Evolutionary conservation across 441 rosid species (phyloP).

Genomic region (Viola pubescens): DNA sequence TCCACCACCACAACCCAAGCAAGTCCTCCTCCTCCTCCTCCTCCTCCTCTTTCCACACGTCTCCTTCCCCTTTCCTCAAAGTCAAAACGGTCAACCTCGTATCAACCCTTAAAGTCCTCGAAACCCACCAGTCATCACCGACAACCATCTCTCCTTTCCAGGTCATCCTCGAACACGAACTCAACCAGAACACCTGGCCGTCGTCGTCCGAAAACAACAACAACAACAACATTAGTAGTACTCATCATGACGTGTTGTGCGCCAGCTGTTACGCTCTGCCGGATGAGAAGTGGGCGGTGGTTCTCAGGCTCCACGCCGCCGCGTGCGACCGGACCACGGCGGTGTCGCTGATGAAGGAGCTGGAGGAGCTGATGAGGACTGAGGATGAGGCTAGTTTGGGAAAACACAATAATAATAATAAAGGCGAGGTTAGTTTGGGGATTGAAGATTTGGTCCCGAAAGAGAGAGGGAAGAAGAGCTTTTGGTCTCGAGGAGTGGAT

Average conservation of each 20-base stretch:
- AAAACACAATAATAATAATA: not conserved
- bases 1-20: conserved; percentile 25
- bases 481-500: conserved; percentile 49
- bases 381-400: conserved; percentile 2
- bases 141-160: conserved; percentile 22
- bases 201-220: not conserved
- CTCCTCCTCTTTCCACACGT: conserved; percentile 30
- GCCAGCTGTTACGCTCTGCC: conserved; percentile 32
- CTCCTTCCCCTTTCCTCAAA: conserved; percentile 23
- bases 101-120: conserved; percentile 27
- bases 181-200: conserved; percentile 34
- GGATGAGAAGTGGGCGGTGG: conserved; percentile 26
- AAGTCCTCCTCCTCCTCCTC: conserved; percentile 23
- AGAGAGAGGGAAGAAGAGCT: conserved; percentile 30
- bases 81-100: conserved; percentile 21
- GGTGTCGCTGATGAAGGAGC: conserved; percentile 31
- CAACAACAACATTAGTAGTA: not conserved
- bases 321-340: conserved; percentile 48
- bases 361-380: conserved; percentile 19
- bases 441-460: conserved; percentile 39
- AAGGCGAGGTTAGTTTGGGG: conserved; percentile 21
- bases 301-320: conserved; percentile 34
- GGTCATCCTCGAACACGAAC: conserved; percentile 40
- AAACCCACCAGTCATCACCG: not conserved
- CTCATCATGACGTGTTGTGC: conserved; percentile 22